Percentiles rank a stretch among this genome's conserved stretches.
phyloP scores from a whole-genome alignment of 2,329 filamentous ascomycete species.

The Phyllosticta citrichinensis region DNA sequence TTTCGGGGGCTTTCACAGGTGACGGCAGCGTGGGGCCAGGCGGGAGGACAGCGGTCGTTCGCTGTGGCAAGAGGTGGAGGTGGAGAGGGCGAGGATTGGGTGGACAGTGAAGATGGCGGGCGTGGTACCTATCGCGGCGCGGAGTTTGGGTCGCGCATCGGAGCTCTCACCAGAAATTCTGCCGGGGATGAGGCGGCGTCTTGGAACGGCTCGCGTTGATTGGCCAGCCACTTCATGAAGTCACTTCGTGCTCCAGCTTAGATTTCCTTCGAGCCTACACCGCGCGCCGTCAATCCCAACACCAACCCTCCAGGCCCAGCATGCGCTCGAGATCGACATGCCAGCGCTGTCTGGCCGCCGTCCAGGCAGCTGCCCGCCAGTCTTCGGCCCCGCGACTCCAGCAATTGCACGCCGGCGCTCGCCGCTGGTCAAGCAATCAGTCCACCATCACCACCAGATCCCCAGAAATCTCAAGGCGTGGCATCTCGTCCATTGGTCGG shows the following conservation, averaged over 20 bases:
- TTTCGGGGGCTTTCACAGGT: background rate
- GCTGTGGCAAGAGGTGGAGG: background rate
- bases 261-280: background rate
- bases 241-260: background rate
- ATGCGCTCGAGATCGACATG: constrained; percentile 33
- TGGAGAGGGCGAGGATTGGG: background rate
- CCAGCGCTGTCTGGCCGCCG: constrained; percentile 27
- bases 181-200: background rate
- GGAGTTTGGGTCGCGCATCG: background rate
- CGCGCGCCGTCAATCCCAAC: background rate
- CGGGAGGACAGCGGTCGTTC: background rate
- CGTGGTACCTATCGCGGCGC: background rate
- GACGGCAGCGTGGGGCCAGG: background rate
- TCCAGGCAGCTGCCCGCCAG: constrained; percentile 20
- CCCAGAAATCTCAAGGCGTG: background rate
- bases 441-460: constrained; percentile 21
- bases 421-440: constrained; percentile 22
- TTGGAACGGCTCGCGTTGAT: background rate
- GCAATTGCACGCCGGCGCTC: constrained; percentile 12
- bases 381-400: constrained; percentile 17
- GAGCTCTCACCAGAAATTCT: background rate
- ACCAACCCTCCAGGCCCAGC: constrained; percentile 8
- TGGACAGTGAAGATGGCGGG: background rate
- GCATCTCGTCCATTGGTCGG: background rate
- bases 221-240: constrained; percentile 6